Percentiles rank a stretch among this genome's conserved stretches.
phyloP scores from a whole-genome alignment of 495 filamentous ascomycete species.

The Podospora sp. region DNA sequence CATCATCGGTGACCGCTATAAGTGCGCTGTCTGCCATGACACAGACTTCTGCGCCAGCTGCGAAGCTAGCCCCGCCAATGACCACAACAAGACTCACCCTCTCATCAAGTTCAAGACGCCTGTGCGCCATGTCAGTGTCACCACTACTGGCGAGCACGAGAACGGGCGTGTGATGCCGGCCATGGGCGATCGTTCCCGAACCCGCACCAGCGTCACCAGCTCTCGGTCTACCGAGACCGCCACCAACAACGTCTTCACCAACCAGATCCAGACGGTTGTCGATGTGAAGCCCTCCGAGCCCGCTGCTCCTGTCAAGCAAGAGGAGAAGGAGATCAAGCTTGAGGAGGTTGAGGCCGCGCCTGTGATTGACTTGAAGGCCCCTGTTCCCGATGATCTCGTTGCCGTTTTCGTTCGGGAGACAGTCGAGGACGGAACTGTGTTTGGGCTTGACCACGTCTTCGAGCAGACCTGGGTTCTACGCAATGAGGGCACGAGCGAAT shows the following conservation, averaged over 20 bases:
- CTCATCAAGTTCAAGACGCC: slow-evolving; percentile 96
- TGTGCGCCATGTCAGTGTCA: slow-evolving; percentile 85
- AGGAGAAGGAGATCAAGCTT: slow-evolving; percentile 35
- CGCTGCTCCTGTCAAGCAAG: slow-evolving; percentile 25
- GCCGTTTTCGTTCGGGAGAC: slow-evolving; percentile 81
- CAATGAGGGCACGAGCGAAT: slow-evolving; percentile 75
- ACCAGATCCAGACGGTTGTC: slow-evolving; percentile 70
- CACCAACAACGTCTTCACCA: slow-evolving; percentile 55
- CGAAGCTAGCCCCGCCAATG: slow-evolving; percentile 81
- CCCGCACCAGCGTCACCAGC: slow-evolving; percentile 33
- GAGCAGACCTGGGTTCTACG: slow-evolving; percentile 89
- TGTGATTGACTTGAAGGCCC: slow-evolving; percentile 32
- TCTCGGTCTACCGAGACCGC: slow-evolving; percentile 57
- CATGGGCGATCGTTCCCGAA: slow-evolving; percentile 65
- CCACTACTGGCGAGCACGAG: slow-evolving; percentile 75
- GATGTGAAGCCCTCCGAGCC: slow-evolving; percentile 66
- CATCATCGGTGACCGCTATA: slow-evolving; percentile 87
- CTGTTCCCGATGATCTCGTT: slow-evolving; percentile 50
- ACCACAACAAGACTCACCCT: slow-evolving; percentile 91
- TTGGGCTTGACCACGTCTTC: slow-evolving; percentile 71
- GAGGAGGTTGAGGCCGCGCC: slow-evolving; percentile 32
- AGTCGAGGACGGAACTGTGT: slow-evolving; percentile 72
- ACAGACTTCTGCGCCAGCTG: slow-evolving; percentile 95
- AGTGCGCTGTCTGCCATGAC: slow-evolving; percentile 96
- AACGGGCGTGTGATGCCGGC: slow-evolving; percentile 58